Evolutionary conservation across 2,329 filamentous ascomycete species (phyloP).

Genomic region (Cladorrhinum sp.): DNA sequence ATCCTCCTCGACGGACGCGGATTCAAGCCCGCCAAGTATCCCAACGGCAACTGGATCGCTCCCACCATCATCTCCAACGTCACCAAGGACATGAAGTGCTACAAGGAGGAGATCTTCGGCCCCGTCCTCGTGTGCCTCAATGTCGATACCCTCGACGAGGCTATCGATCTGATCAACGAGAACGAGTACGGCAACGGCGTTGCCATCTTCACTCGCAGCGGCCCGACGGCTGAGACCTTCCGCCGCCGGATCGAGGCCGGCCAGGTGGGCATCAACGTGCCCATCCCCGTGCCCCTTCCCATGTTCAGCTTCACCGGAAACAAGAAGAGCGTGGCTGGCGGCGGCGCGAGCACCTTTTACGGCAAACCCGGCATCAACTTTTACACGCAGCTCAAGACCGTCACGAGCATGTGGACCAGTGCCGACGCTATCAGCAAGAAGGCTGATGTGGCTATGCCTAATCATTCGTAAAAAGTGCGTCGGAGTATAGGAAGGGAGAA

Average conservation of each 20-base stretch:
- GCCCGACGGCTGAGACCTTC: conserved; percentile 74
- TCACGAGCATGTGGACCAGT: conserved; percentile 85
- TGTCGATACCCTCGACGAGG: conserved; percentile 73
- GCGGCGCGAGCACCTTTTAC: conserved; percentile 92
- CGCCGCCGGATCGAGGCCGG: conserved; percentile 79
- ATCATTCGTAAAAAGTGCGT: conserved; percentile 36
- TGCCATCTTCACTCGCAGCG: conserved; percentile 78
- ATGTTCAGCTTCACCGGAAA: conserved; percentile 73
- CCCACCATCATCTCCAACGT: conserved; percentile 82
- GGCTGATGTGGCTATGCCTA: conserved; percentile 86
- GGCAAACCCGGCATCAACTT: conserved; percentile 89
- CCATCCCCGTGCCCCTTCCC: conserved; percentile 68
- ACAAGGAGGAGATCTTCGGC: conserved; percentile 81
- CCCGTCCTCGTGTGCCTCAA: conserved; percentile 80
- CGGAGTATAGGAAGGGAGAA: too few species aligned
- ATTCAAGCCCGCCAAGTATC: conserved; percentile 72
- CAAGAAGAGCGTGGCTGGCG: conserved; percentile 90
- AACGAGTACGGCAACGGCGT: conserved; percentile 87
- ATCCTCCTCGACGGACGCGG: conserved; percentile 80
- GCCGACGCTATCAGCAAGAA: conserved; percentile 82
- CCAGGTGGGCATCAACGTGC: conserved; percentile 83
- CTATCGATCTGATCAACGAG: conserved; percentile 75
- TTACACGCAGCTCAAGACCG: conserved; percentile 97
- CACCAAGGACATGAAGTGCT: conserved; percentile 77
- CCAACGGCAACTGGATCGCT: conserved; percentile 80